Evolutionary conservation across 192 early-diverging fungal species (phyloP).

Genomic region (Phycomyces blakesleeanus): DNA sequence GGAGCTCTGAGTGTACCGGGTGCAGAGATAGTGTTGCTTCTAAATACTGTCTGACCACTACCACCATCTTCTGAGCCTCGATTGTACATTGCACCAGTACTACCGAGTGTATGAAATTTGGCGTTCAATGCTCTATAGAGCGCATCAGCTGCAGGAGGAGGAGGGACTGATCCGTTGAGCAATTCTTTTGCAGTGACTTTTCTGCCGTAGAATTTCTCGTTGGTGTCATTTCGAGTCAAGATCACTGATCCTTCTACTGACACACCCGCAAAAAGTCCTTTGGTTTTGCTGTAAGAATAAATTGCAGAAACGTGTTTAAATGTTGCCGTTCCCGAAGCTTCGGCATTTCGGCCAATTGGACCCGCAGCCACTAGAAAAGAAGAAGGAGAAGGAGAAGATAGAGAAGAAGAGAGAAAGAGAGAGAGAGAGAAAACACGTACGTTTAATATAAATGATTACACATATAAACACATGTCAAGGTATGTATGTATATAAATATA

Average conservation of each 20-base stretch:
- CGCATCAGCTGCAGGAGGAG: slow-evolving; percentile 76
- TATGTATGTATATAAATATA: too few relatives aligned
- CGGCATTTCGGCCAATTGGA: slow-evolving; percentile 80
- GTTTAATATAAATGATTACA: too few relatives aligned
- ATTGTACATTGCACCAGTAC: slow-evolving; percentile 19
- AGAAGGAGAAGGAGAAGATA: too few relatives aligned
- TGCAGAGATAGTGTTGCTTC: slow-evolving; percentile 22
- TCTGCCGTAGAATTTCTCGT: slow-evolving; percentile 76
- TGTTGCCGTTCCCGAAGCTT: slow-evolving; percentile 72
- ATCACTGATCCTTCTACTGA: slow-evolving; percentile 72
- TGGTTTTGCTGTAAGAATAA: slow-evolving; percentile 87
- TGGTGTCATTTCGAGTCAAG: slow-evolving; percentile 79
- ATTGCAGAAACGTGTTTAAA: slow-evolving; percentile 77
- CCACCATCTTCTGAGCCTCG: not conserved
- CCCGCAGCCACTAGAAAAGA: slow-evolving; percentile 76
- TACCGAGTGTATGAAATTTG: slow-evolving; percentile 24
- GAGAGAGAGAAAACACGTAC: too few relatives aligned
- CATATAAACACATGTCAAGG: too few relatives aligned
- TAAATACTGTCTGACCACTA: not conserved
- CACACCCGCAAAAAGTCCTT: slow-evolving; percentile 85
- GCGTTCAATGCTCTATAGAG: slow-evolving; percentile 72
- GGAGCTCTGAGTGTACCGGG: slow-evolving; percentile 22
- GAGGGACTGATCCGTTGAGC: slow-evolving; percentile 68
- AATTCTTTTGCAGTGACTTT: slow-evolving; percentile 78
- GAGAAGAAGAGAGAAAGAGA: too few relatives aligned